phyloP scores from a whole-genome alignment of 768 basidiomycete species.

The Dioszegia hungarica region DNA sequence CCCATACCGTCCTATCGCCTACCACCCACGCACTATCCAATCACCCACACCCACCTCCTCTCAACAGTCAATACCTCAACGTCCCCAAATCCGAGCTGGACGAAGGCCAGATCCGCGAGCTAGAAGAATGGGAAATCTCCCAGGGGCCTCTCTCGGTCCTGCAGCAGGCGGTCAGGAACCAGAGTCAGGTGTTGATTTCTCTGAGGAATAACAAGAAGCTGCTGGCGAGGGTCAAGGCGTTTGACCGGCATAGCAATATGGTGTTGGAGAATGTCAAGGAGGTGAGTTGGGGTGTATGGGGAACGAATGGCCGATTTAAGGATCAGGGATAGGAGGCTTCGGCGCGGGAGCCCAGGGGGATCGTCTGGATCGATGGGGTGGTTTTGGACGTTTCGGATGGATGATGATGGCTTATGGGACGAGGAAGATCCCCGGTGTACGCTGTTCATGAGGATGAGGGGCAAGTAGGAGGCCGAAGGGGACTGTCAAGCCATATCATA shows the following conservation, averaged over 20 bases:
- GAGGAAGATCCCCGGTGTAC: no score
- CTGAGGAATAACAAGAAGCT: slow-evolving; percentile 98
- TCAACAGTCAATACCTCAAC: slow-evolving; percentile 84
- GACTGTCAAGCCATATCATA: no score
- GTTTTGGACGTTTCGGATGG: no score
- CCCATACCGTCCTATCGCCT: background rate
- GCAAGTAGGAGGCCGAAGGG: no score
- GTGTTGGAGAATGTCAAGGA: slow-evolving; percentile 98
- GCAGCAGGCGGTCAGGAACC: slow-evolving; percentile 95
- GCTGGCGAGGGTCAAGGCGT: slow-evolving; percentile 80
- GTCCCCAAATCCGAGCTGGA: slow-evolving; percentile 95
- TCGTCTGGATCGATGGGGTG: no score
- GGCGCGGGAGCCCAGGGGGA: no score
- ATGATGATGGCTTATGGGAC: no score
- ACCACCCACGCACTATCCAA: no score
- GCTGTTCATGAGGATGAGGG: background rate
- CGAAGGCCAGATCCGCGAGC: slow-evolving; percentile 87
- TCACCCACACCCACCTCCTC: background rate
- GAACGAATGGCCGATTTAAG: background rate
- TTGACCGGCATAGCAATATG: slow-evolving; percentile 99
- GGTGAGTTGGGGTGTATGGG: slow-evolving; percentile 53
- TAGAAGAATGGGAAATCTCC: slow-evolving; percentile 98
- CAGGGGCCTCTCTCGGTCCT: slow-evolving; percentile 56
- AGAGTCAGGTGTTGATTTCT: slow-evolving; percentile 94
- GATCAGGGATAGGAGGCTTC: no score